A percentile compares a stretch with the other conserved stretches of the same genome.
phyloP scores from a whole-genome alignment of 78 protist species.

The Mantamonas sphyraenae region DNA sequence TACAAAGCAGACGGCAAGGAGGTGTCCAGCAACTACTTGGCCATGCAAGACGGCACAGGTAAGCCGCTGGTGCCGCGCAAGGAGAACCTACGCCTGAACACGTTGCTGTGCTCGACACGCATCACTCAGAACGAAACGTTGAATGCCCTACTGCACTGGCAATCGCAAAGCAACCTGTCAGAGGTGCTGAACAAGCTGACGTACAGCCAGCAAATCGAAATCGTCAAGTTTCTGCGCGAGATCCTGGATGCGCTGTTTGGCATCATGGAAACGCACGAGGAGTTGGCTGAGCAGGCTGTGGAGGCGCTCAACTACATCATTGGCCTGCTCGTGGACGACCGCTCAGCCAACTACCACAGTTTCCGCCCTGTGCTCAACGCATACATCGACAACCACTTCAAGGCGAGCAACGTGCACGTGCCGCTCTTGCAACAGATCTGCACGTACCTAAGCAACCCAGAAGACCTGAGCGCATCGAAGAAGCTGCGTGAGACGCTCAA shows the following conservation, averaged over 20 bases:
- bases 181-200: background rate
- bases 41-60: background rate
- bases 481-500: too few species aligned
- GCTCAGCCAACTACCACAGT: background rate
- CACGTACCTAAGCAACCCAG: too few species aligned
- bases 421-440: too few species aligned
- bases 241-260: conserved; percentile 2
- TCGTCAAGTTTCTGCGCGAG: conserved; percentile 5
- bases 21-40: background rate
- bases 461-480: too few species aligned
- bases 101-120: conserved; percentile 1
- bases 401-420: background rate
- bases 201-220: background rate
- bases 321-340: background rate
- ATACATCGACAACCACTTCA: background rate
- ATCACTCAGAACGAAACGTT: background rate
- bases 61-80: background rate
- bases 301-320: conserved; percentile 5
- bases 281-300: background rate
- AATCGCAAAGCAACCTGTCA: background rate
- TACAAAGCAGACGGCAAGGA: background rate
- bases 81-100: background rate
- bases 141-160: background rate
- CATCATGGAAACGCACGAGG: background rate
- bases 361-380: background rate